Percentiles rank a stretch among this genome's conserved stretches.
Evolutionary conservation across 2,329 filamentous ascomycete genomes (phyloP).

Genomic region (Thermothelomyces thermophilus): DNA sequence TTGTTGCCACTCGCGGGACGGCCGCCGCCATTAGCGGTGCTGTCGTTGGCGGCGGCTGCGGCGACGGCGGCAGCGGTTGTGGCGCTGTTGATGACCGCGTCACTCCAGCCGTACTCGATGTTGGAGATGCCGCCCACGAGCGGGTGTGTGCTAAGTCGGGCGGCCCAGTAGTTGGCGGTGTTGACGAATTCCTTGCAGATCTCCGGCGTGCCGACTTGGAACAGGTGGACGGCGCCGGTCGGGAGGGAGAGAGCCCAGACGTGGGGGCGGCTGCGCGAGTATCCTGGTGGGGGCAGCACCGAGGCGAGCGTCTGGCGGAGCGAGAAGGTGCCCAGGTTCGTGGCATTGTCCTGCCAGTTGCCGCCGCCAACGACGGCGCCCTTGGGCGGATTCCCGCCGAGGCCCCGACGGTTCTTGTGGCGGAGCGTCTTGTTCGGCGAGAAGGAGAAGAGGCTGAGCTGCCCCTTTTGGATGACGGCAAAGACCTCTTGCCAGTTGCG

Average conservation of each 20-base stretch:
- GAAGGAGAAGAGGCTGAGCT: slow-evolving; percentile 91
- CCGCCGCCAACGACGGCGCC: slow-evolving; percentile 78
- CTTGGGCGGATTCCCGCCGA: slow-evolving; percentile 32
- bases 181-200: slow-evolving; percentile 92
- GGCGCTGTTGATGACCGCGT: slow-evolving; percentile 63
- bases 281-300: slow-evolving; percentile 80
- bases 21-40: slow-evolving; percentile 22
- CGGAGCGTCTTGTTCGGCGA: slow-evolving; percentile 69
- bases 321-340: slow-evolving; percentile 78
- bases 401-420: slow-evolving; percentile 54
- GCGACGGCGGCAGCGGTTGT: slow-evolving; percentile 39
- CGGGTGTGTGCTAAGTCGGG: slow-evolving; percentile 86
- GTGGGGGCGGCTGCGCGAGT: slow-evolving; percentile 81
- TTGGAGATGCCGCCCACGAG: slow-evolving; percentile 90
- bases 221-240: slow-evolving; percentile 91
- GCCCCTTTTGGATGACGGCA: slow-evolving; percentile 91
- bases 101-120: slow-evolving; percentile 95
- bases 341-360: slow-evolving; percentile 97
- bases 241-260: slow-evolving; percentile 93
- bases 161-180: slow-evolving; percentile 97
- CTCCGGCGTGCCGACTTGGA: slow-evolving; percentile 92
- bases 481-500: slow-evolving; percentile 94
- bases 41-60: slow-evolving; percentile 24
- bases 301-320: slow-evolving; percentile 90
- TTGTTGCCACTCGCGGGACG: slow-evolving; percentile 29